Evolutionary conservation across 371 early-diverging fungal genomes (phyloP).

Genomic region (Parasitella parasitica): DNA sequence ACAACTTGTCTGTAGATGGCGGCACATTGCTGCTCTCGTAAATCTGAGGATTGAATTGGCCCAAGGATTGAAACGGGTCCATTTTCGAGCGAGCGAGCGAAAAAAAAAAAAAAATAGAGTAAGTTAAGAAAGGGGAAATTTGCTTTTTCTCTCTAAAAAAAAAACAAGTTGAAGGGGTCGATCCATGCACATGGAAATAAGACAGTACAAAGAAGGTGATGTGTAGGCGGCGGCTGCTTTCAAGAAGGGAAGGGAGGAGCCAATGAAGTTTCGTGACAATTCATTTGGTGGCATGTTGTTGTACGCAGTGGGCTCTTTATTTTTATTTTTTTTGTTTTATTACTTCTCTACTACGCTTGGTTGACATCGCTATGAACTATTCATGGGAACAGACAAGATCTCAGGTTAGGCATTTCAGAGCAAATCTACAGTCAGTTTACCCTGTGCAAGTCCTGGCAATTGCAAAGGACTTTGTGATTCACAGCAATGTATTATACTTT

Average conservation of each 20-base stretch:
- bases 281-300: too few species aligned
- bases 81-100: neutral
- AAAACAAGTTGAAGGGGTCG: neutral
- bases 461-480: conserved; percentile 61
- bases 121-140: too few species aligned
- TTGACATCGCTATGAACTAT: conserved; percentile 31
- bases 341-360: too few species aligned
- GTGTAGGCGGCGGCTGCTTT: neutral
- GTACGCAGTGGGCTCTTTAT: neutral
- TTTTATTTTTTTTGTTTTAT: neutral
- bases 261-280: too few species aligned
- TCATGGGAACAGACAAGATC: conserved; percentile 64
- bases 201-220: neutral
- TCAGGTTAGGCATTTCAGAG: conserved; percentile 58
- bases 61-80: conserved; percentile 25
- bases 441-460: conserved; percentile 36
- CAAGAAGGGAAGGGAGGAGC: too few species aligned
- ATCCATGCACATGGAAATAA: neutral
- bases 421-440: conserved; percentile 36
- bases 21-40: conserved; percentile 35
- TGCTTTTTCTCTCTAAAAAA: neutral
- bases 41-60: conserved; percentile 26
- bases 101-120: too few species aligned
- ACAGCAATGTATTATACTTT: conserved; percentile 55
- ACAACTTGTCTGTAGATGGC: conserved; percentile 26